Base-by-base conservation (phyloP, 2,329 filamentous ascomycete species). In the Cladorrhinum sp. region DNA sequence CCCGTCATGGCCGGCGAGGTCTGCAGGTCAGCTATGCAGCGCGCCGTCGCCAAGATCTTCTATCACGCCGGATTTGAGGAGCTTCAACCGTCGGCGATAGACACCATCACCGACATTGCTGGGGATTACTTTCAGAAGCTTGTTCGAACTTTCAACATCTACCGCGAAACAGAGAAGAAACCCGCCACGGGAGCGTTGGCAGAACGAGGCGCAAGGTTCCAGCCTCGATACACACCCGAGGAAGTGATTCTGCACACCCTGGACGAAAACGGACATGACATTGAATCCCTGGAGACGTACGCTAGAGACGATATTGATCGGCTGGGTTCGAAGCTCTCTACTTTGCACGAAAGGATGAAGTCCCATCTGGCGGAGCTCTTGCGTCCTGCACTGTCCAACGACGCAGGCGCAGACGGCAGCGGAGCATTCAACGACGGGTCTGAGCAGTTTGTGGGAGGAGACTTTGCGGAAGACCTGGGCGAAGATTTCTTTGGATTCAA, bases 401-500 rank as follows among this genome's bases (percentile, higher is more conserved):
- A 96, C 69, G 86, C 84, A 50, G 89, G 90, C 36, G 84, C 86
- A 30, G 95, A 98, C 71, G 95, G 93, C 36, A 92, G 89, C 3
- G 90, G 89, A 60, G 91, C 92, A 6, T 99, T 99, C 81, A 92
- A 96, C 64, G 95, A 99, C 69, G 94, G 93, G 66, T 96, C 92
- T 74, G 95, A 99, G 66, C 95, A 98, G 72, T 99, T 98, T 68
- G 88, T 97, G 53, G 92, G 91, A 51, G 95, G 95, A 64, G 95
- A 99, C 74, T 99, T 99, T 73, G 95, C 95, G 0, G 95, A 97
- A 73, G 95, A 99, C 68, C 89, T 99, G 12, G 94, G 93, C 63
- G 95, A 99, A 79, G 95, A 99, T 77, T 99, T 97, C 83, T 99
- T 99, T 71, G 95, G 95, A 26, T 98, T 99, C 84, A 93, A 92